Conservation (phyloP, 2,329 filamentous ascomycete genomes). For the Pseudogymnoascus sp. region DNA sequence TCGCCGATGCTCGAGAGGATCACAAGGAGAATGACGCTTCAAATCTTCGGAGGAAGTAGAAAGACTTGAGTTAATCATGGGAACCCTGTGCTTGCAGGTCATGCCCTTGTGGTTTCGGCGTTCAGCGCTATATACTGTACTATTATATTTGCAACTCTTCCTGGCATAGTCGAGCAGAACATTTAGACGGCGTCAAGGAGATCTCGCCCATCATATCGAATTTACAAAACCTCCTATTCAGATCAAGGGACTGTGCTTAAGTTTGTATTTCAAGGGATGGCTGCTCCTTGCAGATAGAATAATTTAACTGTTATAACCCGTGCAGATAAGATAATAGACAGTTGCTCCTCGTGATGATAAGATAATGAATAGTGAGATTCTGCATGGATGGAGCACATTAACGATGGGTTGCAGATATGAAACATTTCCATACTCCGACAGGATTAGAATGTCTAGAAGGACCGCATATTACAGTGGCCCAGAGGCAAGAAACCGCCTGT, state of each 20-base stretch:
- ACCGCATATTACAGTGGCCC: background rate
- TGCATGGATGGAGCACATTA: background rate
- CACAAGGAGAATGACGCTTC: conserved; percentile 80
- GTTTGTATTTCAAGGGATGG: background rate
- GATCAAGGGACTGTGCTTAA: background rate
- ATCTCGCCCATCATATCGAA: background rate
- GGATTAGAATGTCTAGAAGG: background rate
- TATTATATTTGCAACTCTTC: background rate
- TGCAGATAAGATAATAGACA: background rate
- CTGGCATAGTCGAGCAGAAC: background rate
- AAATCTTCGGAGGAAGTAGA: conserved; percentile 47
- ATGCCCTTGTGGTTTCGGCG: background rate
- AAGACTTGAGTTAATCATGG: background rate
- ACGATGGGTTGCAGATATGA: background rate
- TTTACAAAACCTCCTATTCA: background rate
- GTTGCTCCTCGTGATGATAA: background rate
- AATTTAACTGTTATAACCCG: background rate
- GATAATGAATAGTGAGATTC: background rate
- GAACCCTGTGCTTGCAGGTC: background rate
- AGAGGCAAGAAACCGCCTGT: background rate
- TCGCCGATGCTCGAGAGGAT: conserved; percentile 84
- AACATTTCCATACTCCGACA: background rate
- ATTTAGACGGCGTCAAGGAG: background rate
- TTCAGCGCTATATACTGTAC: background rate
- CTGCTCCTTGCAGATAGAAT: background rate